phyloP scores from a whole-genome alignment of 306 rosid species.

The Prunus davidiana region DNA sequence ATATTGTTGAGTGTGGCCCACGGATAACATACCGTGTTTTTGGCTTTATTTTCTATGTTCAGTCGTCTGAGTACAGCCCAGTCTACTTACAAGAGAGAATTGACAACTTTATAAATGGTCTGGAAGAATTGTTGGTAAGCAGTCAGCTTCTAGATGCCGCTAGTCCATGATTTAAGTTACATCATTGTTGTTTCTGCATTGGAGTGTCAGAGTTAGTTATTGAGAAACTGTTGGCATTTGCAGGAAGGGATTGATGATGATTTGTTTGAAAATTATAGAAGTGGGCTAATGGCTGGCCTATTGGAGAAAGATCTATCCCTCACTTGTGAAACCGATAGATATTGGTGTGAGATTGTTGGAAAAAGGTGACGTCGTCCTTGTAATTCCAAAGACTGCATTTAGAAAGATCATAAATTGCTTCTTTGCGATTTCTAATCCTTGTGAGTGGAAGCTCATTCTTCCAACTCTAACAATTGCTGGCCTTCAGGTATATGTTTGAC shows the following conservation, averaged over 20 bases:
- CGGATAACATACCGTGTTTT: conserved; percentile 61
- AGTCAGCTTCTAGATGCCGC: conserved; percentile 12
- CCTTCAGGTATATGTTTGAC: conserved; percentile 78
- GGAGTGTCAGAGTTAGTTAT: too few species aligned
- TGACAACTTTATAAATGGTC: conserved; percentile 60
- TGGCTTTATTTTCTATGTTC: conserved; percentile 78
- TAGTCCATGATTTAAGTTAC: conserved; percentile 6
- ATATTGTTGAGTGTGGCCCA: conserved; percentile 72
- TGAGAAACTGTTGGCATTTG: conserved; percentile 30
- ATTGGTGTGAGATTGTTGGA: conserved; percentile 75
- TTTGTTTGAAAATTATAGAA: conserved; percentile 76
- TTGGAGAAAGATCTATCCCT: conserved; percentile 97
- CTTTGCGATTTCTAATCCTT: background rate
- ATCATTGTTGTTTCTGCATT: background rate
- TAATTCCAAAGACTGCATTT: background rate
- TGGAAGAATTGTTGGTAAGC: conserved; percentile 80
- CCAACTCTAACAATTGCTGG: conserved; percentile 7
- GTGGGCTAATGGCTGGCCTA: conserved; percentile 72
- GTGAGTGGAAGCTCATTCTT: conserved; percentile 1
- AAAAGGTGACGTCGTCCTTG: conserved; percentile 49
- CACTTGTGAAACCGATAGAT: conserved; percentile 65
- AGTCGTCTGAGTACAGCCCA: conserved; percentile 83
- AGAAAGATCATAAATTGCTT: background rate
- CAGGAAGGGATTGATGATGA: conserved; percentile 73
- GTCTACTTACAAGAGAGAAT: conserved; percentile 79